Base-by-base conservation (phyloP, 1,284 basidiomycete genomes). In the Tetrapyrgos nigripes region DNA sequence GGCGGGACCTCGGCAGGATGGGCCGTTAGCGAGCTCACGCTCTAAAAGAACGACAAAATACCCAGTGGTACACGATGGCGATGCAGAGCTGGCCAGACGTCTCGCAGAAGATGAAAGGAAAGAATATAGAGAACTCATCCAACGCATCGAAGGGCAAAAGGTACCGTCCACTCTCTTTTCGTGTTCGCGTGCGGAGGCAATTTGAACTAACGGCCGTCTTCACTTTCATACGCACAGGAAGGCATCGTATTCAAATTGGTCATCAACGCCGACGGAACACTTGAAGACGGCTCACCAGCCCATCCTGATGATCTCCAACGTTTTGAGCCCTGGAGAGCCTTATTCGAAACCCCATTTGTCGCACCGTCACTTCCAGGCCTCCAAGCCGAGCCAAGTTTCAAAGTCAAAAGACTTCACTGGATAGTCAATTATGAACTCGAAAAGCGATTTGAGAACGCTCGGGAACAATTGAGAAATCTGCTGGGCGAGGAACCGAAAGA, bases 331-430 rank as follows among this genome's bases (percentile, higher is more conserved):
- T 61, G 57, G 53, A 58, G 29, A 13, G 19, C 55, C 4, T 21
- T 26, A 21, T 54, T 59, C 29, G 59, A 61, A 26, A 24, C 40
- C 26, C 19, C n/a, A n/a, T n/a, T n/a, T n/a, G n/a, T n/a, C n/a
- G n/a, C n/a, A n/a, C n/a, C n/a, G 31, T 4, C 21, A 14, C 10
- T 45, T 26, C 17, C 23, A 49, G 13, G 21, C 49, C 40, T 51
- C 24, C 23, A 17, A 28, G 19, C 35, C 43, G 4, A 33, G 29
- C 6, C 29, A 24, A 11, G 31, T 28, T 21, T n/a, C n/a, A n/a
- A n/a, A n/a, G n/a, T n/a, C n/a, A n/a, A n/a, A n/a, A n/a, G 17
- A 66, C 63, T 64, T 33, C 64, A 66, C 40, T 66, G 64, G 64
- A 55, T 66, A 28, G 64, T 66, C 44, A 66, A 66, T 43, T 64